phyloP scores from a whole-genome alignment of 2,329 filamentous ascomycete genomes.

The Exophiala sp. region DNA sequence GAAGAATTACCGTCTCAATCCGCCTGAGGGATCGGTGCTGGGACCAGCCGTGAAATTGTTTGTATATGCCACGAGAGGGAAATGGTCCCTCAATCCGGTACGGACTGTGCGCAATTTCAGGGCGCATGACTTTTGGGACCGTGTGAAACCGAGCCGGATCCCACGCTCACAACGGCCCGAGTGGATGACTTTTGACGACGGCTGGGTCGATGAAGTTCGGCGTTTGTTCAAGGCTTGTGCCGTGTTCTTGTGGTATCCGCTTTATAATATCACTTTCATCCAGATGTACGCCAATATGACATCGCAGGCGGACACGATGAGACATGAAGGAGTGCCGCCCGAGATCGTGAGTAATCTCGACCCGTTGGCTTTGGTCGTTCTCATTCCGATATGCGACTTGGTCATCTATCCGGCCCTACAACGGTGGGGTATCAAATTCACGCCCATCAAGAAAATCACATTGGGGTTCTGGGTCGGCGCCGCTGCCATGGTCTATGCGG shows the following conservation, averaged over 20 bases:
- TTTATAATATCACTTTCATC: conserved; percentile 39
- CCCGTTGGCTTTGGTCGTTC: conserved; percentile 57
- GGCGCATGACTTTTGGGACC: conserved; percentile 61
- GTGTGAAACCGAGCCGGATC: conserved; percentile 64
- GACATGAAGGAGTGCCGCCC: conserved; percentile 51
- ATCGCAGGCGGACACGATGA: conserved; percentile 56
- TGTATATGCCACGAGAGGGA: conserved; percentile 59
- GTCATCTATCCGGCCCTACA: conserved; percentile 59
- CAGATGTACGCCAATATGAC: conserved; percentile 29
- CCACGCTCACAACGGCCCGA: conserved; percentile 53
- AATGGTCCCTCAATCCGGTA: conserved; percentile 60
- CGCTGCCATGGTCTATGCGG: conserved; percentile 60
- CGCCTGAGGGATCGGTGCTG: conserved; percentile 69
- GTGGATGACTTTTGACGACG: conserved; percentile 81
- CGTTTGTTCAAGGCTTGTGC: conserved; percentile 67
- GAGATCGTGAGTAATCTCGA: conserved; percentile 61
- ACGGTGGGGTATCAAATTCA: conserved; percentile 62
- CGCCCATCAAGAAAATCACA: conserved; percentile 72
- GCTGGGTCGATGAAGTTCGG: conserved; percentile 74
- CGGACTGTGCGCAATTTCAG: conserved; percentile 55
- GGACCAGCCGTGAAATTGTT: conserved; percentile 64
- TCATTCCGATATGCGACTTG: conserved; percentile 31
- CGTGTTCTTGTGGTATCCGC: conserved; percentile 61
- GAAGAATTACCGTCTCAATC: conserved; percentile 60
- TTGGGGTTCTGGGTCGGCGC: conserved; percentile 65